These are phyloP conservation scores for Begonia masoniana DNA, from an alignment of 306 rosid species.

Conservation along the genomic window DNA sequence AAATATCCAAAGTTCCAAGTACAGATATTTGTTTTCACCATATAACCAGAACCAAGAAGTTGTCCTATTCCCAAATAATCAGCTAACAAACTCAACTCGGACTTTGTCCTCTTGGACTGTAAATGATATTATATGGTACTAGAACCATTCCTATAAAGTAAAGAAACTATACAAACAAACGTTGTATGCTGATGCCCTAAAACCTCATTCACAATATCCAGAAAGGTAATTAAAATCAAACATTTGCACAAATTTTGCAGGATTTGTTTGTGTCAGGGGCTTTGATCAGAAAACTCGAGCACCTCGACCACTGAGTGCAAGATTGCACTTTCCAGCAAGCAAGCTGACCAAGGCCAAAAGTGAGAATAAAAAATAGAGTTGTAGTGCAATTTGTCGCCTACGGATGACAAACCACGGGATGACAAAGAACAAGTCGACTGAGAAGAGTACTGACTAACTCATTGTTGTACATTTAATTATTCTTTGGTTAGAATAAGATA, in stretches of 20 bases:
- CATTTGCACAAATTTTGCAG: slow-evolving; percentile 25
- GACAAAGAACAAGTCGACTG: slow-evolving; percentile 11
- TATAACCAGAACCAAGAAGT: slow-evolving; percentile 6
- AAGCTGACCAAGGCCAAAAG: slow-evolving; percentile 32
- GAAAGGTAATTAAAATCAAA: not conserved
- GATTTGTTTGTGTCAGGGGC: slow-evolving; percentile 80
- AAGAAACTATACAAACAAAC: too few relatives aligned
- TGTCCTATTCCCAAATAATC: not conserved
- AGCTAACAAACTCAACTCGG: not conserved
- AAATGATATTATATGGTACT: too few relatives aligned
- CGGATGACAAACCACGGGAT: slow-evolving; percentile 10
- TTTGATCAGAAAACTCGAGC: slow-evolving; percentile 51
- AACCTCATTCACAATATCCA: too few relatives aligned
- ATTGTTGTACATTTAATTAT: slow-evolving; percentile 17
- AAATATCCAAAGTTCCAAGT: not conserved
- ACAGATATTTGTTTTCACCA: not conserved
- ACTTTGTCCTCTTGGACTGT: too few relatives aligned
- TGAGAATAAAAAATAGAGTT: not conserved
- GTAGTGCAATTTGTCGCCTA: slow-evolving; percentile 11
- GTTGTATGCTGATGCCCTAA: too few relatives aligned
- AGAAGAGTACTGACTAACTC: slow-evolving; percentile 24
- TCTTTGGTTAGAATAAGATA: slow-evolving; percentile 17
- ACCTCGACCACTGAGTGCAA: slow-evolving; percentile 74
- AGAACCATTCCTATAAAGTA: too few relatives aligned
- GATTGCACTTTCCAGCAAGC: slow-evolving; percentile 79